A percentile compares a stretch with the other conserved stretches of the same genome.
These are phyloP conservation scores for Mycena citricolor DNA, from an alignment of 1,284 basidiomycete genomes.

Conservation along the genomic window DNA sequence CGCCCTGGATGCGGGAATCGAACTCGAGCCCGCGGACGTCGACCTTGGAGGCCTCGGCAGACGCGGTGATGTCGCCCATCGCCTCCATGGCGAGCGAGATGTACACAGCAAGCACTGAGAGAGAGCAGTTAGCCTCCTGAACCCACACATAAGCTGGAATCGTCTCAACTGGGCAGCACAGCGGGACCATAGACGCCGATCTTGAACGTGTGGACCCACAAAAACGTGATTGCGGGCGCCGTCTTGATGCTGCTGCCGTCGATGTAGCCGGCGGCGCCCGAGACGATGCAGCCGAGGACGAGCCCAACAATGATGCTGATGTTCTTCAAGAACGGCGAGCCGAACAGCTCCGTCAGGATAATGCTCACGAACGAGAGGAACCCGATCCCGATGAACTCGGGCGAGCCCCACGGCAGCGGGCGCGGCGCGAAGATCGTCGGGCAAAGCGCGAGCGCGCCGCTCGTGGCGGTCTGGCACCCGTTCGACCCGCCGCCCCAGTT, in stretches of 20 bases:
- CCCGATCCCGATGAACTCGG: constrained; percentile 82
- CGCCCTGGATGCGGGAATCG: constrained; percentile 82
- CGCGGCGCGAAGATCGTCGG: constrained; percentile 66
- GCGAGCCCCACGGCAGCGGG: constrained; percentile 63
- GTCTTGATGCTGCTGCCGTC: constrained; percentile 59
- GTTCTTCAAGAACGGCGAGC: constrained; percentile 82
- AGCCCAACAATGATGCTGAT: constrained; percentile 74
- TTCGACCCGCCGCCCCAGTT: constrained; percentile 87
- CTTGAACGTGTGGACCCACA: constrained; percentile 80
- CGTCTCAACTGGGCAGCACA: constrained; percentile 82
- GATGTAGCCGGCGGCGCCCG: constrained; percentile 75
- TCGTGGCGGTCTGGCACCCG: constrained; percentile 57
- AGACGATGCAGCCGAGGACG: constrained; percentile 75
- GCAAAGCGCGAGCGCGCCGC: constrained; percentile 69
- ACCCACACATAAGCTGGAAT: constrained; percentile 72
- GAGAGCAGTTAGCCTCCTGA: too few species aligned
- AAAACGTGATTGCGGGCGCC: constrained; percentile 77
- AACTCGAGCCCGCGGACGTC: constrained; percentile 70
- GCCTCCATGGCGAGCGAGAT: constrained; percentile 80
- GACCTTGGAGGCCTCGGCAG: constrained; percentile 77
- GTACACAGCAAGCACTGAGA: too few species aligned
- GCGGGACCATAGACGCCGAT: constrained; percentile 78
- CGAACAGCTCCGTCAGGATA: constrained; percentile 75
- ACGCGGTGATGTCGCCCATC: constrained; percentile 85
- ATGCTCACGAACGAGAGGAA: constrained; percentile 82